Conservation (phyloP, 495 filamentous ascomycete species). For the Lepraria neglecta region DNA sequence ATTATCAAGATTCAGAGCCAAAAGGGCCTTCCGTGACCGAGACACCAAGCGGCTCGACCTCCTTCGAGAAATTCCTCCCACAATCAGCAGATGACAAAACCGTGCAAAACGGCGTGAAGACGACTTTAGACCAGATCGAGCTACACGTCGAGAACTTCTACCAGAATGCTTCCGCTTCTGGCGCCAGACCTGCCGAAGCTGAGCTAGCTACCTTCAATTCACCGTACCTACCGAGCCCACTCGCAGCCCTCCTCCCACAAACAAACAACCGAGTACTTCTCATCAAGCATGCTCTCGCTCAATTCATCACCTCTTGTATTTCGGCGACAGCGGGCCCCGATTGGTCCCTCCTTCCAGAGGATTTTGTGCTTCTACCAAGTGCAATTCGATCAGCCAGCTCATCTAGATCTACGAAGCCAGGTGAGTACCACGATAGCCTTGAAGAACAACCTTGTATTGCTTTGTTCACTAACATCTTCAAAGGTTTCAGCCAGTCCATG, state of each 20-base stretch:
- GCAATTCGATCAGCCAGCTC: not conserved
- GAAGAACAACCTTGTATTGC: no score
- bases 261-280: not conserved
- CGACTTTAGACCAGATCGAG: constrained; percentile 27
- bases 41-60: not conserved
- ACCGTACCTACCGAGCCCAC: constrained; percentile 5
- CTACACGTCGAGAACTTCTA: constrained; percentile 33
- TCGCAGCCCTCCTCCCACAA: constrained; percentile 7
- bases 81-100: constrained; percentile 28
- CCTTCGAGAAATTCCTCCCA: constrained; percentile 19
- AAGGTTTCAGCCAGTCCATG: constrained; percentile 13
- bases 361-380: constrained; percentile 16
- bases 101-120: constrained; percentile 18
- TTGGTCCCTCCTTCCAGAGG: constrained; percentile 21
- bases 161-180: constrained; percentile 9
- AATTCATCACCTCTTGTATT: constrained; percentile 10
- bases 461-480: not conserved
- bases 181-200: not conserved
- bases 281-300: constrained; percentile 19
- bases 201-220: constrained; percentile 18
- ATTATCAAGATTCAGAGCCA: not conserved
- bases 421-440: constrained; percentile 6
- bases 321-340: constrained; percentile 5
- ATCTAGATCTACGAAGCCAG: constrained; percentile 4
- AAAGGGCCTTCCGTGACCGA: not conserved